Evolutionary conservation across 805 yeast genomes (phyloP).

Genomic region (Metschnikowia amazonensis): DNA sequence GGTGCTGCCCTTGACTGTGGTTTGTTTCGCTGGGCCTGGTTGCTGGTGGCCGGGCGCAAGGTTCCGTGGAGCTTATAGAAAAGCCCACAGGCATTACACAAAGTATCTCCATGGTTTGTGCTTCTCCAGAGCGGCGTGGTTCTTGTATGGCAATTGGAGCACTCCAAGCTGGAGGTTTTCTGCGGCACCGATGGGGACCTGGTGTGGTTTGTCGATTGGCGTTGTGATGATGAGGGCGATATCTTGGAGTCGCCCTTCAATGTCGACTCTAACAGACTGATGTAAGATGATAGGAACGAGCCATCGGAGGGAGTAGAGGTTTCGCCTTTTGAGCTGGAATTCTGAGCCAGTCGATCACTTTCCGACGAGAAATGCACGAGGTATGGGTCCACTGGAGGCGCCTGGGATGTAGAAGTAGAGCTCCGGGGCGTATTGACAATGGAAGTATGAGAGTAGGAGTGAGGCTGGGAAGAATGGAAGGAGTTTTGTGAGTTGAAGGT

Average conservation of each 20-base stretch:
- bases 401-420: not conserved
- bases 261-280: constrained; percentile 36
- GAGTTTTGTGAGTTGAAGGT: too few relatives aligned
- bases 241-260: constrained; percentile 26
- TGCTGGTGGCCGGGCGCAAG: constrained; percentile 36
- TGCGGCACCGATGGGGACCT: constrained; percentile 12
- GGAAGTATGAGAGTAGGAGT: not conserved
- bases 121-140: constrained; percentile 46
- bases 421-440: not conserved
- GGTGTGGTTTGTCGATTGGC: constrained; percentile 9
- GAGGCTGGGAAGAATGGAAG: too few relatives aligned
- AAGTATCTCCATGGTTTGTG: constrained; percentile 38
- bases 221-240: constrained; percentile 4
- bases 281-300: constrained; percentile 35
- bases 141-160: constrained; percentile 41
- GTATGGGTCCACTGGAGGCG: constrained; percentile 4
- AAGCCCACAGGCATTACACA: constrained; percentile 46
- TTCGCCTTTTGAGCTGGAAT: not conserved
- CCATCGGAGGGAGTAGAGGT: constrained; percentile 7
- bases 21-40: constrained; percentile 1
- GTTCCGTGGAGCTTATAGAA: constrained; percentile 45
- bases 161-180: constrained; percentile 25
- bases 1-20: not conserved
- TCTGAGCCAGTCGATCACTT: not conserved
- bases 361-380: constrained; percentile 2